phyloP scores from a whole-genome alignment of 257 asterid species.

The Solanum pinnatisectum region DNA sequence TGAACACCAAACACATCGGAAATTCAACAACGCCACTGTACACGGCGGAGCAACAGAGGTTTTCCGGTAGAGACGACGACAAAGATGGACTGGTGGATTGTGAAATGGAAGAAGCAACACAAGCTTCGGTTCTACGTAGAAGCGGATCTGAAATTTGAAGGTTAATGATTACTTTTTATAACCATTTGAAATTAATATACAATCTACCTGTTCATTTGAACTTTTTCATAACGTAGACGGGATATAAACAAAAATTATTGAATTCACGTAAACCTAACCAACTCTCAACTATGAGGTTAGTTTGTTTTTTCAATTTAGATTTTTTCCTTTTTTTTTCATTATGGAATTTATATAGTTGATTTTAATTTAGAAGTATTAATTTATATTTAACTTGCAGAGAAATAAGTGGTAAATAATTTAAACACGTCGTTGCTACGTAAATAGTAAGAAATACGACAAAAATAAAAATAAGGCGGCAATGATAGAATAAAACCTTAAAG shows the following conservation, averaged over 20 bases:
- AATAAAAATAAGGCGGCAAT: neutral
- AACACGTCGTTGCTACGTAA: neutral
- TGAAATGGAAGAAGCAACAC: neutral
- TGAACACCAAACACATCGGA: neutral
- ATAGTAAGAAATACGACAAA: neutral
- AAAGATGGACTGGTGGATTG: neutral
- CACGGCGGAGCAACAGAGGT: neutral
- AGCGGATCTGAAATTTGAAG: neutral
- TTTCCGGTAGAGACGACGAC: neutral
- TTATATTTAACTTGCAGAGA: neutral
- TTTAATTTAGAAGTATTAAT: neutral
- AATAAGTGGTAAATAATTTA: neutral
- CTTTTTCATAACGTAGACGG: neutral
- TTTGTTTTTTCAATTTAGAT: neutral
- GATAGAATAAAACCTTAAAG: neutral
- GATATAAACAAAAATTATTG: neutral
- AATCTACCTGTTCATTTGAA: too few species aligned
- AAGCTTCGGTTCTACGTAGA: rapidly evolving
- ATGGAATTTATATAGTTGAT: neutral
- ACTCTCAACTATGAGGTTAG: neutral
- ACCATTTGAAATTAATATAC: too few species aligned
- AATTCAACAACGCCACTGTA: neutral
- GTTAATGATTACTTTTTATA: neutral
- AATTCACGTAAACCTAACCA: neutral
- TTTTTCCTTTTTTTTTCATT: neutral